Evolutionary conservation across 768 basidiomycete species (phyloP).

Genomic region (Agrocybe pediades): DNA sequence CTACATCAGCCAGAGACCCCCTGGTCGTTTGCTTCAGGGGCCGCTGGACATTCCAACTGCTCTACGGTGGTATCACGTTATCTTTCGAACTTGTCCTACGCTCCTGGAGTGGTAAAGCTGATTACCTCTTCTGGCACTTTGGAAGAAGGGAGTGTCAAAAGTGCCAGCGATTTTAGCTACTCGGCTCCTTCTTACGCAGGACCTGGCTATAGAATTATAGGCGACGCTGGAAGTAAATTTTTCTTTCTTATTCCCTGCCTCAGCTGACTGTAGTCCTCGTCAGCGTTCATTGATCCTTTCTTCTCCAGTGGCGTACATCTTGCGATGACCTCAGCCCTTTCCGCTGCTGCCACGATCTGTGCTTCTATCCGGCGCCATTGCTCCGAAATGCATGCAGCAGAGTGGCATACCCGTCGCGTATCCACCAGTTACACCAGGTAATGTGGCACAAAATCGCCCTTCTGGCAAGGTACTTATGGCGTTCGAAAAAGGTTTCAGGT

Average conservation of each 20-base stretch:
- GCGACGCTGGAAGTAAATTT: conserved; percentile 61
- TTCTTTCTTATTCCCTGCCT: background rate
- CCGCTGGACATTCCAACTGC: conserved; percentile 21
- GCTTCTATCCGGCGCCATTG: conserved; percentile 55
- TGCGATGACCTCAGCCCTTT: conserved; percentile 61
- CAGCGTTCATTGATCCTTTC: conserved; percentile 68
- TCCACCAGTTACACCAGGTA: conserved; percentile 63
- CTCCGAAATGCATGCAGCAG: conserved; percentile 44
- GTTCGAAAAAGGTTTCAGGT: conserved; percentile 57
- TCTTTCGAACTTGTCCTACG: conserved; percentile 43
- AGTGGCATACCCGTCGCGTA: conserved; percentile 59
- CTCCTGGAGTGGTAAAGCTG: conserved; percentile 46
- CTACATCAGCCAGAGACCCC: conserved; percentile 26
- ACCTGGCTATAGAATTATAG: conserved; percentile 56
- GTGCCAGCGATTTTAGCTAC: conserved; percentile 65
- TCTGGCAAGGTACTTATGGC: conserved; percentile 1
- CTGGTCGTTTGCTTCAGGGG: conserved; percentile 29
- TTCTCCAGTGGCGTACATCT: conserved; percentile 69
- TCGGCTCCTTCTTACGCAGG: conserved; percentile 61
- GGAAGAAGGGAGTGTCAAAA: conserved; percentile 46
- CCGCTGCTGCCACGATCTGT: conserved; percentile 57
- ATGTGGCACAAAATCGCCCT: conserved; percentile 3
- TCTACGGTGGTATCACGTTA: conserved; percentile 42
- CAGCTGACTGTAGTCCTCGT: conserved; percentile 1
- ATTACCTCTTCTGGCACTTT: conserved; percentile 40